Conservation (phyloP, 1,139 yeast genomes). For the Taphrina pruni region DNA sequence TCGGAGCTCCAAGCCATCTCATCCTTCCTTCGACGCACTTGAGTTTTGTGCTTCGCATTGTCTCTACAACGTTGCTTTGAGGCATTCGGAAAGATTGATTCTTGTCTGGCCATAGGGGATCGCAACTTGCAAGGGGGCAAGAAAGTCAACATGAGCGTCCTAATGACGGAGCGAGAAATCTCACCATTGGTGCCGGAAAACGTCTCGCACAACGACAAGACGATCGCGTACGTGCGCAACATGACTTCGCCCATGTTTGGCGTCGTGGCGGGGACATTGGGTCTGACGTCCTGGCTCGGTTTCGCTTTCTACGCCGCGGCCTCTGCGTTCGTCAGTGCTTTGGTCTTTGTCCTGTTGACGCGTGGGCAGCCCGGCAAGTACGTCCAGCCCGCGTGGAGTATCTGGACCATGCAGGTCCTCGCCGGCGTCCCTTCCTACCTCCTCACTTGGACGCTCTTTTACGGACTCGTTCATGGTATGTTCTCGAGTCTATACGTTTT, state of each 20-base stretch:
- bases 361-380: constrained; percentile 27
- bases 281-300: constrained; percentile 41
- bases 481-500: background rate
- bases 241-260: constrained; percentile 42
- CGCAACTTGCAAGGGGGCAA: no score
- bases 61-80: no score
- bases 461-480: constrained; percentile 42
- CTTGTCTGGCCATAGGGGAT: no score
- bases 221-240: constrained; percentile 39
- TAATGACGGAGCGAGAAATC: constrained; percentile 17
- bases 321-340: constrained; percentile 31
- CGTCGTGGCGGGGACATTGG: constrained; percentile 41
- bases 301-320: constrained; percentile 27
- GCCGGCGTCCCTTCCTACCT: constrained; percentile 38
- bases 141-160: background rate
- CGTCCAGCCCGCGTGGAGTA: constrained; percentile 25
- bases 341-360: constrained; percentile 21
- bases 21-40: background rate
- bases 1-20: background rate
- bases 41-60: no score
- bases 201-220: constrained; percentile 29
- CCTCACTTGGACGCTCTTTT: constrained; percentile 43
- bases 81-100: no score
- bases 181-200: constrained; percentile 37
- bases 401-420: constrained; percentile 34